A percentile compares a stretch with the other conserved stretches of the same genome.
These are phyloP conservation scores for Graphilbum ipis-grandicollis DNA, from an alignment of 2,329 filamentous ascomycete species.

Conservation along the genomic window DNA sequence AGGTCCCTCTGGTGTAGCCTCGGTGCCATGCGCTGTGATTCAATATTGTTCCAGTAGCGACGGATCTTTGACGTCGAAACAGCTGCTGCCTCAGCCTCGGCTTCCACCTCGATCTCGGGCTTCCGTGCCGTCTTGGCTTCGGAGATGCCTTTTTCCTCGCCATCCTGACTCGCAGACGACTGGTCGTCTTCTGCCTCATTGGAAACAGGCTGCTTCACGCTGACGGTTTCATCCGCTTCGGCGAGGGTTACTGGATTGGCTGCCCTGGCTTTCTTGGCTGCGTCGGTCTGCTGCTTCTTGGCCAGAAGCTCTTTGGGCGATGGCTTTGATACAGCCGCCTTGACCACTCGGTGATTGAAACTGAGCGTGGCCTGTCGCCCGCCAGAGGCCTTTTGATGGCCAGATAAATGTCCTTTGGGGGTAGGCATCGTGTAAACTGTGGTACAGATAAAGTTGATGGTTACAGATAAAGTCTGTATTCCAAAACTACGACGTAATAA, in stretches of 20 bases:
- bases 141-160: not conserved
- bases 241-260: too few species aligned
- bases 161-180: too few species aligned
- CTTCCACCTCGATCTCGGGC: slow-evolving; percentile 25
- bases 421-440: slow-evolving; percentile 23
- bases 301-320: slow-evolving; percentile 23
- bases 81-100: slow-evolving; percentile 48
- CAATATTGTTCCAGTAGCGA: slow-evolving; percentile 61
- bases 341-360: slow-evolving; percentile 40
- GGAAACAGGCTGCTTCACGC: too few species aligned
- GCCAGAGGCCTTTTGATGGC: slow-evolving; percentile 7
- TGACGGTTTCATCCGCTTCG: not conserved
- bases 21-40: slow-evolving; percentile 47
- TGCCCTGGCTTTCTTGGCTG: not conserved
- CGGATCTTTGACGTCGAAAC: slow-evolving; percentile 52
- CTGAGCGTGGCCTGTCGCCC: slow-evolving; percentile 37
- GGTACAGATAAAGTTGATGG: too few species aligned
- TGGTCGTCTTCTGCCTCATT: too few species aligned
- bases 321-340: slow-evolving; percentile 23
- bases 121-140: slow-evolving; percentile 1
- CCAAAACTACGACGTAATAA: too few species aligned
- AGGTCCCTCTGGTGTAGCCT: slow-evolving; percentile 65
- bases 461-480: too few species aligned
- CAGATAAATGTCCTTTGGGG: slow-evolving; percentile 27
- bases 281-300: not conserved